Base-by-base conservation (phyloP, 495 filamentous ascomycete genomes). In the Pseudotulostoma volvatum region DNA sequence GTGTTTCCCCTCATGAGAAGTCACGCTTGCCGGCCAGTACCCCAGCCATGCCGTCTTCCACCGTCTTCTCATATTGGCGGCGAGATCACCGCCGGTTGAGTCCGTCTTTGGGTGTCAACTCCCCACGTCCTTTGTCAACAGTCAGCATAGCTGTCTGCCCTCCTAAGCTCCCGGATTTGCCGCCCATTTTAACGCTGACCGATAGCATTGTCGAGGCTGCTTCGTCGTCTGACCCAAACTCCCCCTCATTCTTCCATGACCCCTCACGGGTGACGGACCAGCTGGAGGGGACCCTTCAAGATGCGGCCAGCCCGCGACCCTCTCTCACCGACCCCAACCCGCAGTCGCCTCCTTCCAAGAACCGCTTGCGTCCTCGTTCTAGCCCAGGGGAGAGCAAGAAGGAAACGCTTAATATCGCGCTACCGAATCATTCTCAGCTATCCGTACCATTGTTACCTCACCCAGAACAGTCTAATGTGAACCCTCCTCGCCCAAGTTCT, bases 41-140 rank as follows among this genome's bases (percentile, higher is more conserved):
- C n/a, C n/a, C n/a, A n/a, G n/a, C n/a, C n/a, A n/a, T n/a, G n/a
- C n/a, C n/a, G n/a, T n/a, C n/a, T n/a, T 8, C 36, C 37, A 11
- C 62, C 20, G 62, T 64, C 33, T 66, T 66, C 40, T 64, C 63
- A n/a, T 67, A 67, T 42, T 65, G 56, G 63, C 61, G 63, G 36
- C 60, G 61, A 45, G 61, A 65, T 32, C 60, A 61, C 42, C 61
- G 61, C 45, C 60, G 60, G 39, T 59, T 55, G 21, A 57, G 48
- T 45, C 55, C 58, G 34, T 51, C 54, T 14, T 59, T 55, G 34
- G 54, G 50, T 38, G 43, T 50, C n/a, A 41, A 53, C 17, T 45
- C 55, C 34, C 42, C 51, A 18, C 35, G 44, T 25, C 41, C 45
- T 23, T 40, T 39, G 35, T 44, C 47, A 44, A 45, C 49, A 32